Base-by-base conservation (phyloP, 2,329 filamentous ascomycete genomes). In the Colletotrichum shisoi region DNA sequence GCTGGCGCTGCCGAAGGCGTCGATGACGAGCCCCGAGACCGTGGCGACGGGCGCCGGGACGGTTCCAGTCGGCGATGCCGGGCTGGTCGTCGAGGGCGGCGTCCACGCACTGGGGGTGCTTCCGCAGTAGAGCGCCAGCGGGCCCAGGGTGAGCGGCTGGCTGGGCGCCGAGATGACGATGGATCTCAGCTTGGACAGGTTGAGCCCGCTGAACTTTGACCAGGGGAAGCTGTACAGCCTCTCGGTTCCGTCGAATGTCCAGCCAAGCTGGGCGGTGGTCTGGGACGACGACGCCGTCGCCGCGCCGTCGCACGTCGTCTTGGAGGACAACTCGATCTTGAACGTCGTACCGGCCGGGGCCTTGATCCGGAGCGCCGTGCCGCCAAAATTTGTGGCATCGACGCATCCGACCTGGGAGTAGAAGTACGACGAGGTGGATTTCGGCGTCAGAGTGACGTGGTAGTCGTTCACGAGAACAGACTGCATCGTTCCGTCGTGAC, bases 241-340 rank as follows among this genome's bases (percentile, higher is more conserved):
- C 77, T 87, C 84, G 12, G 82, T 84, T 49, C 85, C 85, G 74
- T 87, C 84, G 70, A 89, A 89, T 0, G 79, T 81, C 86, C 86
- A 89, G 56, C 84, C 84, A 19, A 89, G 81, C 60, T 86, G 78
- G 1, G 76, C 70, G 2, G 81, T 79, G 0, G 82, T 81, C 68
- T 80, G 74, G 1, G 77, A 76, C 3, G 73, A 75, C 58, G 72
- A 80, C 70, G 75, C 77, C 49, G 71, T 74, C 11, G 71, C 70
- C 53, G 72, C 73, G 19, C 78, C 76, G 61, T 81, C 80, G 74
- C 85, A 87, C 27, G 70, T 74, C 24, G 77, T 74, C 27, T 79
- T 81, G 12, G 79, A 82, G 24, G 82, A 83, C 63, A 89, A 72
- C 72, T 87, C 81, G 40, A 88, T 75, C 9, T 77, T 77, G 64